Base-by-base conservation (phyloP, 2,329 filamentous ascomycete species). In the Claviceps humidiphila region DNA sequence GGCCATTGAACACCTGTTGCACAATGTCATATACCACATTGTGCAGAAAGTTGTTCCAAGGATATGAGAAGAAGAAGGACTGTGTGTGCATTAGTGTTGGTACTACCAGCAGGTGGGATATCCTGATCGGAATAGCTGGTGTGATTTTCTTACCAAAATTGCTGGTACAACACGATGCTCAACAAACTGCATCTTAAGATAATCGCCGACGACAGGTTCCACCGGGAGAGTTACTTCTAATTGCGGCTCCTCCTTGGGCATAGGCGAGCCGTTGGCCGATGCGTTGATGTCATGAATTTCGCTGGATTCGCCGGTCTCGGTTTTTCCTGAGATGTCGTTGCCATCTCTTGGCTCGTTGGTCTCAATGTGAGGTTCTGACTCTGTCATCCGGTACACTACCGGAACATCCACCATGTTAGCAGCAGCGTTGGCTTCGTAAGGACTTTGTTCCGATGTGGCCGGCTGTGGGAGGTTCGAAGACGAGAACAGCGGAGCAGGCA, bases 1-100 rank as follows among this genome's bases (percentile, higher is more conserved):
- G 89, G 8, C 93, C 93, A 64, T 98, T 98, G 68, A 98, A 97
- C 1, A 98, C 93, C 72, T 98, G 93, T 67, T 98, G 93, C 44
- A 98, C 88, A 63, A 98, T 90, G 66, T 98, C 93, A 65, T 98
- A 98, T 47, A 98, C 93, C 44, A 98, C 93, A 63, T 98, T 98
- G 70, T 98, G 93, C 45, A 98, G 77, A 64, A 98, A 98, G 67
- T 98, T 98, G 69, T 98, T 98, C 93, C 93, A 98, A 1, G 93
- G 91, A 63, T 97, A 98, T 54, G 85, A 82, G 74, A 98, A 98
- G 71, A 98, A 98, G 73, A 97, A 97, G 53, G 89, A 87, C 89
- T 94, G 58, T 5, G 7, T 2, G 5, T 1, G 6, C 11, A 37
- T 53, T 53, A 54, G 50, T 60, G 34, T 47, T 16, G 42, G 22